phyloP scores from a whole-genome alignment of 208 protist genomes.

The Zelonia costaricensis region DNA sequence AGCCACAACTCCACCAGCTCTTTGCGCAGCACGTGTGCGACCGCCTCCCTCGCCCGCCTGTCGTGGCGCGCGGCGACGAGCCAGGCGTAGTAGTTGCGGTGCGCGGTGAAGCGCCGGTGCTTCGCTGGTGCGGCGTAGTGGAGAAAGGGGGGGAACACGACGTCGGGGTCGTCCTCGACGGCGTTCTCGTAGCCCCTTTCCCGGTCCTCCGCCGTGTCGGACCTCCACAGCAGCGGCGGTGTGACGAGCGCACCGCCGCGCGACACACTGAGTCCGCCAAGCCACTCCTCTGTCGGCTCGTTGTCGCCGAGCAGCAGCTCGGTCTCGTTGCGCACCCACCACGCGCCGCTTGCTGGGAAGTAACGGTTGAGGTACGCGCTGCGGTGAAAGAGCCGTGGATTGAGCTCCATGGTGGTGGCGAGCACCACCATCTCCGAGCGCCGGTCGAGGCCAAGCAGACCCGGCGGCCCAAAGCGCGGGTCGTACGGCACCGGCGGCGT shows the following conservation, averaged over 20 bases:
- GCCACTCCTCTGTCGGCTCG: neutral
- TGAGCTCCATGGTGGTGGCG: conserved; percentile 11
- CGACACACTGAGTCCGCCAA: conserved; percentile 4
- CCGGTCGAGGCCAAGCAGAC: conserved; percentile 15
- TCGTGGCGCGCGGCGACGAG: conserved; percentile 31
- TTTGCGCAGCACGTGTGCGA: conserved; percentile 1
- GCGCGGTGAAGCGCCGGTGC: conserved; percentile 13
- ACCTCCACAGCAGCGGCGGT: conserved; percentile 30
- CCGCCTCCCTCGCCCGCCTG: conserved; percentile 18
- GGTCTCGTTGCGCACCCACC: conserved; percentile 15
- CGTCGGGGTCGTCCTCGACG: conserved; percentile 8
- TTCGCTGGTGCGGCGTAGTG: conserved; percentile 33
- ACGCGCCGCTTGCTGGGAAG: conserved; percentile 1
- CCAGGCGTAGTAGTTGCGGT: conserved; percentile 30
- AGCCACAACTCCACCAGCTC: conserved; percentile 36
- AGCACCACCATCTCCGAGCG: conserved; percentile 27
- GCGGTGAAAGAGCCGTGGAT: conserved; percentile 15
- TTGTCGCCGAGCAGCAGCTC: conserved; percentile 15
- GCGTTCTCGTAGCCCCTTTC: conserved; percentile 8
- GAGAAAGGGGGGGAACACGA: conserved; percentile 20
- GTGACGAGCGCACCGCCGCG: conserved; percentile 18
- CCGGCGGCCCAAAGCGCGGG: conserved; percentile 7
- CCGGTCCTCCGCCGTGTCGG: conserved; percentile 17
- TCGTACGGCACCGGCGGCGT: conserved; percentile 7
- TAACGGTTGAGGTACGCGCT: conserved; percentile 22